Evolutionary conservation across 176 grass and related monocot species (phyloP), one percentile per base, ranked within the genome.

Genomic region (Saccharum officinarum): DNA sequence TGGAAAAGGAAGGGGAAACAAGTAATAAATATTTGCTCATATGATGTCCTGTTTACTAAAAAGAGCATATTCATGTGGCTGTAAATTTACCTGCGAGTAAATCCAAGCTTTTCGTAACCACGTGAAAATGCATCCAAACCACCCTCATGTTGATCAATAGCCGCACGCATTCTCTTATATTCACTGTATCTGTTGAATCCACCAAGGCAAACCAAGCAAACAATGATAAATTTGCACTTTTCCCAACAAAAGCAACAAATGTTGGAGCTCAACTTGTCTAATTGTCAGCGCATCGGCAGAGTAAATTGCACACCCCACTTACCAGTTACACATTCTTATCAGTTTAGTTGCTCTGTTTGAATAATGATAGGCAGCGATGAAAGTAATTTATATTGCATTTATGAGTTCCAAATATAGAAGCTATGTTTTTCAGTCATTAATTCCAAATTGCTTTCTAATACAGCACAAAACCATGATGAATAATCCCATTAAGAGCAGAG

Each of bases 101-200:
- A 98, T 46, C 96, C 96, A 76, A 98, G 65, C 50, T 93, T 98
- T 87, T 98, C 96, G 52, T 98, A 98, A 82, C 96, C 96, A 90
- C 96, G 91, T 65, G 96, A 98, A 86, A 98, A 98, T 80, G 83
- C 91, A 87, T 95, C 96, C 77, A 98, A 84, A n/a, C 96, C 93
- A 89, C 96, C 96, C 94, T 95, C 96, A 85, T 92, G 20, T 73
- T 93, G 73, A 69, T 98, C 96, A 87, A 98, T 98, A 41, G 85
- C 87, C 13, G 83, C 71, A 71, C 91, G 91, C 81, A 98, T 60
- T 89, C 89, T 95, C 81, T 69, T 94, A 86, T 98, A 98, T 60
- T 90, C 87, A 46, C 85, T 95, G 81, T 90, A 98, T 93, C 96
- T 98, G 93, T 87, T 87, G 67, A 87, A 73, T 69, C 39, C 87